A percentile compares a stretch with the other conserved stretches of the same genome.
Conservation (phyloP, 441 rosid species). For the Erodium texanum region DNA sequence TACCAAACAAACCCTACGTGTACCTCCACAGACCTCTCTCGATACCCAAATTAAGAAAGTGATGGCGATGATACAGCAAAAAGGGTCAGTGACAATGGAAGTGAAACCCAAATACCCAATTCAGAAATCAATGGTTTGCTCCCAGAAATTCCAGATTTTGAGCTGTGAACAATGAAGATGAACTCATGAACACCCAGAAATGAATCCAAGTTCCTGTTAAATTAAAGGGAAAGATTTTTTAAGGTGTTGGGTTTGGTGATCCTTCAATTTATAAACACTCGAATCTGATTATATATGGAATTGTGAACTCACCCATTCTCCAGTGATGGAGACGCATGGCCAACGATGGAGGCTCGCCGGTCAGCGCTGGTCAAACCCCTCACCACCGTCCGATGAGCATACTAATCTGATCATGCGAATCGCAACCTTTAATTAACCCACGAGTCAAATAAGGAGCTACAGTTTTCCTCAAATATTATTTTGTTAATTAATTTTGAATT, state of each 20-base stretch:
- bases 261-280: conserved; percentile 34
- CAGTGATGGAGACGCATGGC: no score
- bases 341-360: no score
- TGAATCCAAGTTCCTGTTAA: conserved; percentile 27
- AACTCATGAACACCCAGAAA: conserved; percentile 25
- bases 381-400: not conserved
- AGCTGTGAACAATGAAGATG: no score
- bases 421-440: no score
- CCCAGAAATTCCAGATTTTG: not conserved
- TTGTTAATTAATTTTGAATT: no score
- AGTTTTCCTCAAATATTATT: no score
- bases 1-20: no score
- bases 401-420: not conserved
- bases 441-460: no score
- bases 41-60: no score
- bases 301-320: no score
- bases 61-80: not conserved
- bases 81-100: not conserved
- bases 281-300: conserved; percentile 19
- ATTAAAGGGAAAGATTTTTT: not conserved
- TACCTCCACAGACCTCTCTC: no score
- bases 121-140: not conserved
- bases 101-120: not conserved
- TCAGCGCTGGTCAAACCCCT: no score
- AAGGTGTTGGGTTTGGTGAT: conserved; percentile 39